These are phyloP conservation scores for Lentinula aciculospora DNA, from an alignment of 768 basidiomycete genomes.

Conservation along the genomic window DNA sequence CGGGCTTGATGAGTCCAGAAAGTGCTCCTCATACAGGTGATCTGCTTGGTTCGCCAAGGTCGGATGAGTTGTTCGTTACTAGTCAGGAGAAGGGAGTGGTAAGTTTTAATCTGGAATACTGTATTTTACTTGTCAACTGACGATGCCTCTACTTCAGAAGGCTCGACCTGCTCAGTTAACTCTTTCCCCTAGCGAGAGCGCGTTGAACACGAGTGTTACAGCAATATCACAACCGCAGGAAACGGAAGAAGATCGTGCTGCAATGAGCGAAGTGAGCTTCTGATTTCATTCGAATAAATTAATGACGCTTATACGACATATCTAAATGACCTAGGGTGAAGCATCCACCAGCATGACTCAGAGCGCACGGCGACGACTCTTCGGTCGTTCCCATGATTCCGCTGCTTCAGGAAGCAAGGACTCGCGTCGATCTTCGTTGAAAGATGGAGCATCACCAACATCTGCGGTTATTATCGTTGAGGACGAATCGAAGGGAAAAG, in stretches of 20 bases:
- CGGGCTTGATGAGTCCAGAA: constrained; percentile 14
- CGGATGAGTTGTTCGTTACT: not conserved
- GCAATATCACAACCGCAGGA: constrained; percentile 26
- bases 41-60: constrained; percentile 1
- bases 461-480: constrained; percentile 17
- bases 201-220: constrained; percentile 40
- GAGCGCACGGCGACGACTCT: constrained; percentile 46
- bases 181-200: constrained; percentile 59
- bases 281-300: not conserved
- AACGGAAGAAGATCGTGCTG: constrained; percentile 48
- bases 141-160: constrained; percentile 2
- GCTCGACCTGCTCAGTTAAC: constrained; percentile 43
- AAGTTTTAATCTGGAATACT: not conserved
- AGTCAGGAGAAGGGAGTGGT: constrained; percentile 1
- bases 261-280: constrained; percentile 62
- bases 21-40: constrained; percentile 17
- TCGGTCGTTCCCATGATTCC: constrained; percentile 57
- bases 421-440: constrained; percentile 15
- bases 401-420: constrained; percentile 17
- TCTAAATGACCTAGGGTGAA: not conserved
- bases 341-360: constrained; percentile 20
- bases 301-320: constrained; percentile 8
- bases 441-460: constrained; percentile 14
- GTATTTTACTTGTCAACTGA: not conserved
- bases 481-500: constrained; percentile 23